Percentiles rank a stretch among this genome's conserved stretches.
These are phyloP conservation scores for Helotiales sp. DNA, from an alignment of 2,329 filamentous ascomycete genomes.

Conservation along the genomic window DNA sequence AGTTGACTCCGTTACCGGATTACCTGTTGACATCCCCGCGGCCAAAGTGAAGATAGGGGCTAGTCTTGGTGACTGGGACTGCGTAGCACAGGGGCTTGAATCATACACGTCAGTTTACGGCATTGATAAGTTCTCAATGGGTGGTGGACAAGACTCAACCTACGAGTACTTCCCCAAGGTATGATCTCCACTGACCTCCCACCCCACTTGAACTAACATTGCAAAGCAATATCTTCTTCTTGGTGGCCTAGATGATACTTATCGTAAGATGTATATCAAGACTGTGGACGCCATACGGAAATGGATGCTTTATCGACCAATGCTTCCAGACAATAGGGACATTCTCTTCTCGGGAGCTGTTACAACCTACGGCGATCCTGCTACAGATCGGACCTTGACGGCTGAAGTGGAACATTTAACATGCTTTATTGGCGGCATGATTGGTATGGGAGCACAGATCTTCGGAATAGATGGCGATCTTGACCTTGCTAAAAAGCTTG, in stretches of 20 bases:
- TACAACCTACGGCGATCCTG: conserved; percentile 51
- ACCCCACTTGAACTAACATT: conserved; percentile 29
- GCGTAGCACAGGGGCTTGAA: conserved; percentile 64
- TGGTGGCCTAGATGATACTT: conserved; percentile 74
- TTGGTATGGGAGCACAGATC: conserved; percentile 67
- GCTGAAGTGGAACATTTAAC: conserved; percentile 58
- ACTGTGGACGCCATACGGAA: conserved; percentile 71
- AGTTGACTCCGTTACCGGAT: conserved; percentile 22
- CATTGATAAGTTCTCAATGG: conserved; percentile 61
- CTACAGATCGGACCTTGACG: conserved; percentile 50
- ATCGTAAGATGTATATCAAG: conserved; percentile 72
- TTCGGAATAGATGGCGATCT: conserved; percentile 64
- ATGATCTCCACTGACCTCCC: conserved; percentile 28
- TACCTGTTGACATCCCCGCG: conserved; percentile 29
- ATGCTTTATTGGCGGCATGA: conserved; percentile 75
- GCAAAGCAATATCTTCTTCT: conserved; percentile 71
- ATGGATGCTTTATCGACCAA: conserved; percentile 77
- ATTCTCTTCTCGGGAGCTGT: conserved; percentile 75
- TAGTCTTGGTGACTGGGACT: conserved; percentile 48
- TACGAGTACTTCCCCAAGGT: conserved; percentile 75
- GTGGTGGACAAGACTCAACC: conserved; percentile 70
- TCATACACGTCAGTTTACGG: conserved; percentile 47
- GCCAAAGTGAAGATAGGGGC: conserved; percentile 24
- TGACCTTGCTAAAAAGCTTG: conserved; percentile 66
- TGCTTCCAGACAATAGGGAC: conserved; percentile 69